A percentile compares a stretch with the other conserved stretches of the same genome.
Evolutionary conservation across 805 yeast species (phyloP).

Genomic region (Wickerhamiella alocasiicola): DNA sequence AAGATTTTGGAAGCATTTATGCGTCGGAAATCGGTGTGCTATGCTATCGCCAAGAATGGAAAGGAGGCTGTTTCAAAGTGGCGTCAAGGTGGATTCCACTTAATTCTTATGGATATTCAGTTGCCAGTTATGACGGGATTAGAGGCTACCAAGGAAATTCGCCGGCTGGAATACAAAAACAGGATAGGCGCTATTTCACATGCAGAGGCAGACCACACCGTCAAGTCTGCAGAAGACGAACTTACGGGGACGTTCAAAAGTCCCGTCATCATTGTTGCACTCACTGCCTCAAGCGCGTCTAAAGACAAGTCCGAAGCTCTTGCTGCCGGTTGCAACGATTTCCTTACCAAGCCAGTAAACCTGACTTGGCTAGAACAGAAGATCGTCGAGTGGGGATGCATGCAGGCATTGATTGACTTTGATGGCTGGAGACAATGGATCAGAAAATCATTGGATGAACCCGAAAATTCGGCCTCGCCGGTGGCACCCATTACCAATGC

Average conservation of each 20-base stretch:
- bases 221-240: constrained; percentile 21
- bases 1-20: constrained; percentile 81
- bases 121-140: constrained; percentile 92
- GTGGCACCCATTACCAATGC: background rate
- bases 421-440: constrained; percentile 65
- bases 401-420: constrained; percentile 93
- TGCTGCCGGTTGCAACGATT: constrained; percentile 96
- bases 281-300: constrained; percentile 81
- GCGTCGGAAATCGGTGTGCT: constrained; percentile 71
- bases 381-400: constrained; percentile 92
- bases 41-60: constrained; percentile 83
- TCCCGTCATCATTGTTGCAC: constrained; percentile 95
- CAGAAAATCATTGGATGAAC: constrained; percentile 6
- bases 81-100: constrained; percentile 88
- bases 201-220: constrained; percentile 45
- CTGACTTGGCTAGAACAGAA: constrained; percentile 87
- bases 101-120: constrained; percentile 94
- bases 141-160: constrained; percentile 84
- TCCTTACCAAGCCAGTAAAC: constrained; percentile 89
- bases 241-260: constrained; percentile 45
- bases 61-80: constrained; percentile 90
- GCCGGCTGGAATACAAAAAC: constrained; percentile 70
- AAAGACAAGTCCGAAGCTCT: constrained; percentile 82
- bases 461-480: background rate
- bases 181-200: constrained; percentile 51